Evolutionary conservation across 106 monocot species (phyloP).

Genomic region (Ottelia alismoides): DNA sequence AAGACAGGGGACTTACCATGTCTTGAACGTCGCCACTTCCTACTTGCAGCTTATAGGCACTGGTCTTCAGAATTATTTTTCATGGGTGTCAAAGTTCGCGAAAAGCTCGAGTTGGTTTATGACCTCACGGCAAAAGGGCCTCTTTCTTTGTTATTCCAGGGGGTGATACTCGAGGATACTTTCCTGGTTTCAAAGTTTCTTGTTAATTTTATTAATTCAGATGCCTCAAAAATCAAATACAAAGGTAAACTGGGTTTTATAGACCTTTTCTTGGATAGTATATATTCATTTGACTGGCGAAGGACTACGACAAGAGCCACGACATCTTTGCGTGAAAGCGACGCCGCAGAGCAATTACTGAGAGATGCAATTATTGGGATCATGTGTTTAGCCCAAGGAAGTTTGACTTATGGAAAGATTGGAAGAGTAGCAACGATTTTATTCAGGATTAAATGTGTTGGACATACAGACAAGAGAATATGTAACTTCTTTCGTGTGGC

Average conservation of each 20-base stretch:
- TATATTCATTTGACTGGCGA: constrained; percentile 21
- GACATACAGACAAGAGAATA: constrained; percentile 3
- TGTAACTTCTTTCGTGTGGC: background rate
- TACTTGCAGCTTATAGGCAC: constrained; percentile 7
- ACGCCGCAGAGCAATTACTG: constrained; percentile 5
- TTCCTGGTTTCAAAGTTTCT: constrained; percentile 29
- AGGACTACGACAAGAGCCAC: background rate
- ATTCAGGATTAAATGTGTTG: constrained; percentile 13
- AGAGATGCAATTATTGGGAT: constrained; percentile 1
- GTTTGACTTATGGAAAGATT: constrained; percentile 27
- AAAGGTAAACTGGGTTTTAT: no score
- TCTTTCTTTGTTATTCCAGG: constrained; percentile 1
- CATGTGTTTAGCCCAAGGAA: background rate
- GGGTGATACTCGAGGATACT: constrained; percentile 5
- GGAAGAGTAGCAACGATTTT: constrained; percentile 25
- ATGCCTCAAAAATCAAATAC: no score
- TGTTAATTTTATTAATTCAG: no score
- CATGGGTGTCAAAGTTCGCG: constrained; percentile 23
- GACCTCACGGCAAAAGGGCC: background rate
- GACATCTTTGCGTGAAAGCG: constrained; percentile 10
- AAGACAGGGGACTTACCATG: background rate
- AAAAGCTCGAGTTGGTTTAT: constrained; percentile 11
- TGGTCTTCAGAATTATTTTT: constrained; percentile 15
- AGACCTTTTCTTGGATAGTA: constrained; percentile 10
- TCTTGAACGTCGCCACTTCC: constrained; percentile 7